A percentile compares a stretch with the other conserved stretches of the same genome.
These are phyloP conservation scores for Aspergillus luchuensis DNA, from an alignment of 2,329 filamentous ascomycete species.

Conservation along the genomic window DNA sequence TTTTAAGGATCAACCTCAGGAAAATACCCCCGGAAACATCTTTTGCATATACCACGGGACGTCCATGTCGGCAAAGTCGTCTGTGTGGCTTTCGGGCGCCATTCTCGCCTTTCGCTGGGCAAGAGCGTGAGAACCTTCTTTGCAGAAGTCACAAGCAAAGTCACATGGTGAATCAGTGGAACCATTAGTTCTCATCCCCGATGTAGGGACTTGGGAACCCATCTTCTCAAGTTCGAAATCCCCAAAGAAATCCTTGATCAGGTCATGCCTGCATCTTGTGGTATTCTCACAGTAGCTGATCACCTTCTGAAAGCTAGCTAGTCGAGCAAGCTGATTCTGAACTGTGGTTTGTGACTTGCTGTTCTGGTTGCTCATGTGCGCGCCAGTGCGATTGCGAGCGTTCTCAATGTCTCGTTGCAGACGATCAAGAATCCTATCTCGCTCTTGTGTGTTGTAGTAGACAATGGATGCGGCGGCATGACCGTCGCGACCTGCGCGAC, in stretches of 20 bases:
- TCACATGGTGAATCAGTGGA: constrained; percentile 59
- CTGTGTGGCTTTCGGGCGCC: constrained; percentile 20
- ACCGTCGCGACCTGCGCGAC: constrained; percentile 84
- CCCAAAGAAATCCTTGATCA: constrained; percentile 77
- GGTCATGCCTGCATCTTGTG: constrained; percentile 69
- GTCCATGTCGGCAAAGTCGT: constrained; percentile 16
- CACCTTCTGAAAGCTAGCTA: constrained; percentile 67
- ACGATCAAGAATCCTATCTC: constrained; percentile 68
- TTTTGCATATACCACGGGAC: constrained; percentile 17
- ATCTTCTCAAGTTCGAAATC: constrained; percentile 52
- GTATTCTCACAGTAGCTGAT: constrained; percentile 81
- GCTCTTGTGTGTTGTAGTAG: constrained; percentile 87
- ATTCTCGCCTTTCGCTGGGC: constrained; percentile 56
- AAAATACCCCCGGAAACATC: constrained; percentile 19
- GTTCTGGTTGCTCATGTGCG: constrained; percentile 45
- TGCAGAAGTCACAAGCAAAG: constrained; percentile 78
- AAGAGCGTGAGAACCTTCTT: constrained; percentile 61
- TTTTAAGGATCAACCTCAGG: neutral
- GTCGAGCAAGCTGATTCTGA: constrained; percentile 47
- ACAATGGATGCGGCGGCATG: constrained; percentile 84
- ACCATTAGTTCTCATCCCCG: constrained; percentile 2
- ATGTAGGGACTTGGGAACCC: constrained; percentile 28
- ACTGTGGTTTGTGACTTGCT: constrained; percentile 20
- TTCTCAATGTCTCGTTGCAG: constrained; percentile 49
- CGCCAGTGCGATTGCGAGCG: constrained; percentile 34